Evolutionary conservation across 371 early-diverging fungal genomes (phyloP), one percentile per base, ranked within the genome.

Genomic region (Nematocida minor): DNA sequence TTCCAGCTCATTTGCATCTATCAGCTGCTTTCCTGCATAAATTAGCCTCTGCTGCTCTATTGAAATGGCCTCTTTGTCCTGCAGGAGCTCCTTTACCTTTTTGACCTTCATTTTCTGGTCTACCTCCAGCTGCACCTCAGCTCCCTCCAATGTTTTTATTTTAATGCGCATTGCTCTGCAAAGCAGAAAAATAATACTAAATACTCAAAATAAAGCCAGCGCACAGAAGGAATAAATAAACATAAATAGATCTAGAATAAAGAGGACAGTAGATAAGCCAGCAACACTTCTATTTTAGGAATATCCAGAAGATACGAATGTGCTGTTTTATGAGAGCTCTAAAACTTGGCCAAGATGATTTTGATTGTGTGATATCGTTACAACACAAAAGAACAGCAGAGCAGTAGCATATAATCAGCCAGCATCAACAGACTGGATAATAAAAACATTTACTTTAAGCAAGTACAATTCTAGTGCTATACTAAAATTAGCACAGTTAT

Each of bases 91-190:
- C 66, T 79, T 79, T 2, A 79, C 57, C 20, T 70, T 7, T n/a
- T 20, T 34, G 46, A 79, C 64, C 42, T 68, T 79, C 63, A 62
- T 47, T 51, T 55, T 51, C 20, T 27, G 79, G 18, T 79, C 80
- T 22, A 79, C 70, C 44, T 69, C 51, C 27, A 79, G 60, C 48
- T 68, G 68, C 3, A 79, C 64, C 54, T 68, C 70, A 41, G 68
- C 70, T 11, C 80, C 80, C 47, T 68, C 70, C 16, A 79, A 71
- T 82, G 96, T 95, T 89, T 95, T 95, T 68, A 95, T 93, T 82
- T 94, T 94, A 83, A 92, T 91, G 44, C 42, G 46, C 46, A 62
- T 62, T 53, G 9, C 7, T n/a, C n/a, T n/a, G n/a, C n/a, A n/a
- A 55, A n/a, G 51, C 62, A 62, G 9, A 25, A 31, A 11, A 55